Evolutionary conservation across 305 asterid species (phyloP), one percentile per base, ranked within the genome.

Genomic region (Solanum hybrid): DNA sequence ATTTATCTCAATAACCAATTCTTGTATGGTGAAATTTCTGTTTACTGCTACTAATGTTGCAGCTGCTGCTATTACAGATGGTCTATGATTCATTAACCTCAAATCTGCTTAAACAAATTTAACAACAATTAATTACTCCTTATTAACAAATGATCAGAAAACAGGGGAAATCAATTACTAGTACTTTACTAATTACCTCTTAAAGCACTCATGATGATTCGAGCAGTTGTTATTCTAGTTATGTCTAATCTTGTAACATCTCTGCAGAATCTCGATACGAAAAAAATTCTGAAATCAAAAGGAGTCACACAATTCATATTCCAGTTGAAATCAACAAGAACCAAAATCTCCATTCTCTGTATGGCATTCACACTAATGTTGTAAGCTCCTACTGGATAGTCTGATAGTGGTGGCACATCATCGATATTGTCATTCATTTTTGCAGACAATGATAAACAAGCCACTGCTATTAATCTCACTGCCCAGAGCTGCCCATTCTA

Each of bases 1-100:
- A 37, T 88, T 87, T 69, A 95, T 89, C 88, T 88, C 93, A 71
- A 87, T 88, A 87, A 89, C 90, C 91, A 96, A 72, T 26, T 91
- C 90, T 38, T 93, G 91, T 89, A 86, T 92, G 14, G 90, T 90
- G 88, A 94, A 90, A 32, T 85, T 86, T 87, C 89, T 90, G 93
- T 94, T 95, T 89, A 94, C 2, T 80, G 90, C 94, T 90, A 92
- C 32, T 92, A 96, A 94, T 91, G 96, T 92, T 79, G 97, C 96
- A 78, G 98, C 95, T 89, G 96, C 98, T 85, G 96, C 98, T 84
- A 95, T 76, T 71, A 92, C 93, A 86, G 97, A 95, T 90, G 98
- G 91, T 82, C 85, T 92, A 77, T 91, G 29, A 85, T 91, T 88
- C 94, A 93, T 87, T 89, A 93, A 88, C 60, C 93, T 92, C 46